Percentiles rank a stretch among this genome's conserved stretches.
These are phyloP conservation scores for Patellifolia procumbens DNA, from an alignment of 179 eudicot species.

Conservation along the genomic window DNA sequence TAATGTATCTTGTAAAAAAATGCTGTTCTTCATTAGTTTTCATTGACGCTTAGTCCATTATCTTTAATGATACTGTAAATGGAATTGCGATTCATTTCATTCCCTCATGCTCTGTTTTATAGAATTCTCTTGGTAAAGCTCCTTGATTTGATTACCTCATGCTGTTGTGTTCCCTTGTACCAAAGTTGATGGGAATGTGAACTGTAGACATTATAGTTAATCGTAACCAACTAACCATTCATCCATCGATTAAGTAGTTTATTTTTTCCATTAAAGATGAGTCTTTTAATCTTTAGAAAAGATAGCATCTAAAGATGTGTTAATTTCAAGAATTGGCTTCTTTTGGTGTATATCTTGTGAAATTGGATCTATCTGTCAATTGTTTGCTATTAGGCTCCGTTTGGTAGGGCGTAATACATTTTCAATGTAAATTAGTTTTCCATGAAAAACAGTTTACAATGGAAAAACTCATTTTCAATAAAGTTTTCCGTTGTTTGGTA, in stretches of 20 bases:
- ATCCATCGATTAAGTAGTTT: neutral
- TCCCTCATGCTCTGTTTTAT: neutral
- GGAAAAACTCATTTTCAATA: too few species aligned
- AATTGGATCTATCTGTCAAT: too few species aligned
- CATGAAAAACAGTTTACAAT: too few species aligned
- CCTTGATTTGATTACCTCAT: neutral
- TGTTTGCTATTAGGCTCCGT: too few species aligned
- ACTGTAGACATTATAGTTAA: neutral
- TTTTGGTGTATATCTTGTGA: neutral
- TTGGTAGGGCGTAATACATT: too few species aligned
- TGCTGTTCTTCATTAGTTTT: neutral
- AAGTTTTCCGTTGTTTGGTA: too few species aligned
- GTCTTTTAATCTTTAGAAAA: neutral
- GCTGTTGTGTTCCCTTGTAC: neutral
- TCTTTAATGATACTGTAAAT: neutral
- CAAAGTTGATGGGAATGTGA: neutral
- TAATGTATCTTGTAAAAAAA: neutral
- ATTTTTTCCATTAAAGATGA: neutral
- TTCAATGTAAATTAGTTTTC: too few species aligned
- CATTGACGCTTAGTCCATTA: neutral
- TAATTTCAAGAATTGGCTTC: neutral
- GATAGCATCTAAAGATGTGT: neutral
- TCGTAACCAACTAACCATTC: neutral
- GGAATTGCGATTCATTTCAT: too few species aligned
- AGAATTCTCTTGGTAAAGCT: neutral